Percentiles rank a stretch among this genome's conserved stretches.
Conservation (phyloP, 106 monocot species). For the Gastrodia elata region DNA sequence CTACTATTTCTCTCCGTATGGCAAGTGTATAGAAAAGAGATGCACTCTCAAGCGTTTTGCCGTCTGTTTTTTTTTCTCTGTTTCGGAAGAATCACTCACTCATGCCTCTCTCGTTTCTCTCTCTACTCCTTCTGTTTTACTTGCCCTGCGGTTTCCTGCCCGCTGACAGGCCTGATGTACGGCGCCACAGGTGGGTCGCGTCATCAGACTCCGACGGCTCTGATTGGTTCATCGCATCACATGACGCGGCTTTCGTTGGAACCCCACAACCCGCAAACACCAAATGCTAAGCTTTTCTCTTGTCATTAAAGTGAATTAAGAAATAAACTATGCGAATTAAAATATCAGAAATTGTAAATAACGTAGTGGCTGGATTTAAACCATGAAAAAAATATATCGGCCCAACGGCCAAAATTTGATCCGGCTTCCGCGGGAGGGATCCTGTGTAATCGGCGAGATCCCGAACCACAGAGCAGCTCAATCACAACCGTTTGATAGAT, state of each 20-base stretch:
- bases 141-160: slow-evolving; percentile 13
- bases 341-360: too few relatives aligned
- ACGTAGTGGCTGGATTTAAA: too few relatives aligned
- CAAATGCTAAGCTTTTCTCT: background rate
- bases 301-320: too few relatives aligned
- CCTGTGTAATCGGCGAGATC: too few relatives aligned
- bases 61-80: background rate
- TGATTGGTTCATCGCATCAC: slow-evolving; percentile 7
- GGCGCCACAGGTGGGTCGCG: slow-evolving; percentile 15
- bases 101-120: background rate
- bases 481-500: too few relatives aligned
- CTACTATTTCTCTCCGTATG: too few relatives aligned
- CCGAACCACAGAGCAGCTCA: too few relatives aligned
- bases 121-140: background rate
- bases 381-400: too few relatives aligned
- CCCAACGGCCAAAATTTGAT: too few relatives aligned
- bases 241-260: slow-evolving; percentile 2
- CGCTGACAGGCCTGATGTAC: slow-evolving; percentile 22
- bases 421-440: too few relatives aligned
- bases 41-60: background rate
- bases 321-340: too few relatives aligned
- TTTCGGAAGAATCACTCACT: background rate
- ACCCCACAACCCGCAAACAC: background rate
- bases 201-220: slow-evolving; percentile 13
- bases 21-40: background rate